Base-by-base conservation (phyloP, 2,329 filamentous ascomycete genomes). In the Emericellopsis cladophorae region DNA sequence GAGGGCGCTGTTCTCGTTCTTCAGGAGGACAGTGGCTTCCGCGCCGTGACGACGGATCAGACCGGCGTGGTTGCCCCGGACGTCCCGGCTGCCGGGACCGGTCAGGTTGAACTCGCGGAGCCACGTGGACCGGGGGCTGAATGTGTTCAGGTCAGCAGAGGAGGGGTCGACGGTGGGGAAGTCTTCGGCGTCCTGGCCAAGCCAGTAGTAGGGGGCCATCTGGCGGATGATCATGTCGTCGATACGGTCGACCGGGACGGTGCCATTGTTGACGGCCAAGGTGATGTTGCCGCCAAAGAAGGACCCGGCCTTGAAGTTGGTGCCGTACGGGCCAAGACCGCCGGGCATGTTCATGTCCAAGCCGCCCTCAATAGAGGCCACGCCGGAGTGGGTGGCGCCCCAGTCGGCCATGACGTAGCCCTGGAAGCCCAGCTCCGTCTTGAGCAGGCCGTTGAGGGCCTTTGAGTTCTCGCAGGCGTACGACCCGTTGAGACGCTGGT, bases 21-120 rank as follows among this genome's bases (percentile, higher is more conserved):
- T 90, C 45, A 90, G 65, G 2, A 90, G 68, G 14, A 87, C 75
- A 11, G 74, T 81, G 16, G 80, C 80, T 43, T 57, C 59, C 12
- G 60, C 55, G 14, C 56, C 68, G 48, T 79, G 70, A 67, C 72
- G 74, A 39, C 74, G 66, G 48, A 75, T 65, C 5, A 79, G 54
- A 1, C 66, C 55, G 5, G 66, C 74, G 29, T 79, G 71, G 49
- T 79, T 65, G 16, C 67, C 74, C 0, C 70, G 69, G 40, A 65
- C 64, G 32, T 66, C 62, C 43, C 51, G 68, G 50, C 77, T 75
- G 7, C 61, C 57, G 46, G 75, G 67, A 2, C 74, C 72, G 0
- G 67, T 76, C 40, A 62, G 47, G 45, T 62, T 61, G 45, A 52
- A 64, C 21, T 57, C 48, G 32, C 43, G 44, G 24, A 67, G 56